These are phyloP conservation scores for Candolleomyces efflorescens DNA, from an alignment of 768 basidiomycete genomes.

Conservation along the genomic window DNA sequence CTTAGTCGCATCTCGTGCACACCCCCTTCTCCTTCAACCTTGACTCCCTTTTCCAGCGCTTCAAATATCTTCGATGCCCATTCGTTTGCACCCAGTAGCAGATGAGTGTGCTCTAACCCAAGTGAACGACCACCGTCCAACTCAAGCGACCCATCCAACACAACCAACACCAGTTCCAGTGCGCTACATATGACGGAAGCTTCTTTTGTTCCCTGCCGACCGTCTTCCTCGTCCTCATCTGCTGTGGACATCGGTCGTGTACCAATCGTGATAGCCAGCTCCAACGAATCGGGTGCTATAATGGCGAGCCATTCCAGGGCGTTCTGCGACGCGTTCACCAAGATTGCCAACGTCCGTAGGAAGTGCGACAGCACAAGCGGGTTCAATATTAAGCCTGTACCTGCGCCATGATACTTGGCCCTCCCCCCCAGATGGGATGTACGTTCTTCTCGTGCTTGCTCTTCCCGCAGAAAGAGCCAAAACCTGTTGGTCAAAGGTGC, in stretches of 20 bases:
- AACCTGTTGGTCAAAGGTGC: constrained; percentile 90
- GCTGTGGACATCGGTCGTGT: constrained; percentile 53
- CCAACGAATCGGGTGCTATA: constrained; percentile 76
- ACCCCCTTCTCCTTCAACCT: constrained; percentile 62
- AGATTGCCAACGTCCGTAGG: constrained; percentile 67
- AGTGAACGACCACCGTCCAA: constrained; percentile 74
- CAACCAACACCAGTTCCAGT: constrained; percentile 72
- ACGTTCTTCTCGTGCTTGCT: constrained; percentile 70
- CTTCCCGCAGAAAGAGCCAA: constrained; percentile 89
- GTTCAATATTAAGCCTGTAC: constrained; percentile 79
- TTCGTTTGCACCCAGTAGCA: constrained; percentile 70
- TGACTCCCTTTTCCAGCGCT: constrained; percentile 59
- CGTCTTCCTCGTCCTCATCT: constrained; percentile 32
- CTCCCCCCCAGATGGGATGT: constrained; percentile 53
- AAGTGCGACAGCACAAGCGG: constrained; percentile 74
- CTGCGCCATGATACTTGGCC: constrained; percentile 63
- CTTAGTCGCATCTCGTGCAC: constrained; percentile 55
- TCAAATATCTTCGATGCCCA: constrained; percentile 75
- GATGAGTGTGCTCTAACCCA: constrained; percentile 67
- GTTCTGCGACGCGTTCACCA: constrained; percentile 80
- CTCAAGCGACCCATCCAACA: constrained; percentile 71
- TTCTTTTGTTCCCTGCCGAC: constrained; percentile 43
- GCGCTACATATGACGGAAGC: constrained; percentile 71
- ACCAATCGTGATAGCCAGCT: constrained; percentile 79
- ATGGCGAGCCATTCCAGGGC: constrained; percentile 78